Base-by-base conservation (phyloP, 2,329 filamentous ascomycete species). In the Coniella lustricola region DNA sequence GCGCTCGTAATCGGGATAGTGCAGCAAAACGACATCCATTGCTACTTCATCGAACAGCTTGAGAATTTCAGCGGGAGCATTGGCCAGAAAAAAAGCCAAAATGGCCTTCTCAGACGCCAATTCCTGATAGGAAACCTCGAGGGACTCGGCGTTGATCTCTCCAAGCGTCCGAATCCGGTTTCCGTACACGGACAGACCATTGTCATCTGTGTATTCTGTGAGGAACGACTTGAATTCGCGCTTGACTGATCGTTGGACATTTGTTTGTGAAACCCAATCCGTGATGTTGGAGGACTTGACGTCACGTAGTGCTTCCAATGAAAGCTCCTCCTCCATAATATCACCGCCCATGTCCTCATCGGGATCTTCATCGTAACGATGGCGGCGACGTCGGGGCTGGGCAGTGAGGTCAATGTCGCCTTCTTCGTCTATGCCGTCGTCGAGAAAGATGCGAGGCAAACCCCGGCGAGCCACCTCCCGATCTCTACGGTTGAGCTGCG, bases 141-240 rank as follows among this genome's bases (percentile, higher is more conserved):
- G 79, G 34, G 91, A 90, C 68, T 97, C 94, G 41, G 90, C 89
- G 65, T 98, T 98, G 64, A 96, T 77, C 68, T 97, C 91, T 72
- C 93, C 94, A n/a, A 98, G 81, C 0, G 88, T 96, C 57, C 89
- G 82, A 56, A 98, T 95, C 48, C 90, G 86, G 58, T 89, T 90
- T 46, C 93, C 93, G 64, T 98, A 98, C 44, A 98, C 90, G 0
- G 93, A 98, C 4, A 82, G 84, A 47, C 90, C 90, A 55, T 85
- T 82, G 46, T 90, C 82, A 61, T 98, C 93, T 5, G 84, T 95
- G 65, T 94, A 97, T 59, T 96, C 91, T 10, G 93, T 97, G 60
- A 98, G 73, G 72, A 98, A 98, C 3, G 87, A 85, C 67, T 95
- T 95, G 79, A 98, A 98, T 67, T 98, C 93, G 60, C 91, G 82